phyloP scores from a whole-genome alignment of 2,329 filamentous ascomycete species.

The Clathrospora elynae region DNA sequence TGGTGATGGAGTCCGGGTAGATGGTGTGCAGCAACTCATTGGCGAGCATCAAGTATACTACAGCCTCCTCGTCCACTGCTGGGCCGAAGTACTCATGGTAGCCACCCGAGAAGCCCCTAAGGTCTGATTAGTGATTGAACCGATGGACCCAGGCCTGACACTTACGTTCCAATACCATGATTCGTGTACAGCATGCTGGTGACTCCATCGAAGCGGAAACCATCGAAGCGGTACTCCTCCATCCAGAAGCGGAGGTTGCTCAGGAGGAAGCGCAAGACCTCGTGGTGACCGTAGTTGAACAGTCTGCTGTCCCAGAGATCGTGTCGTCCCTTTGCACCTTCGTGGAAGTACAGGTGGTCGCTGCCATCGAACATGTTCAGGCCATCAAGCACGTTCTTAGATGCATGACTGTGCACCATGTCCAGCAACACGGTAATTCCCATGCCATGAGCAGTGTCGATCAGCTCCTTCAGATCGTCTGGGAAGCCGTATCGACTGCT shows the following conservation, averaged over 20 bases:
- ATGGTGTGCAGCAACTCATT: slow-evolving; percentile 94
- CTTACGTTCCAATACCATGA: slow-evolving; percentile 95
- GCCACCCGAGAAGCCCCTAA: slow-evolving; percentile 89
- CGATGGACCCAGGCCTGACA: slow-evolving; percentile 20
- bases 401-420: slow-evolving; percentile 96
- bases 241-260: slow-evolving; percentile 99
- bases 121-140: slow-evolving; percentile 30
- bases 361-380: slow-evolving; percentile 95
- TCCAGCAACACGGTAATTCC: slow-evolving; percentile 91
- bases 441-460: slow-evolving; percentile 91
- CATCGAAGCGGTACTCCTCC: slow-evolving; percentile 96
- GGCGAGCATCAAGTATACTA: slow-evolving; percentile 93
- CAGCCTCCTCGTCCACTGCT: slow-evolving; percentile 87
- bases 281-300: slow-evolving; percentile 96
- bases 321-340: slow-evolving; percentile 80
- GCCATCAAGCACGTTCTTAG: slow-evolving; percentile 94
- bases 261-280: slow-evolving; percentile 92
- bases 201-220: slow-evolving; percentile 96
- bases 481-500: slow-evolving; percentile 93
- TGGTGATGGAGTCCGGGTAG: slow-evolving; percentile 85
- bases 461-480: slow-evolving; percentile 93
- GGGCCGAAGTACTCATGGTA: slow-evolving; percentile 98
- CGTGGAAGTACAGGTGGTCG: slow-evolving; percentile 95
- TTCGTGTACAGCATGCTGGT: slow-evolving; percentile 98
- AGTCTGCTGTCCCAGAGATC: slow-evolving; percentile 95